A percentile compares a stretch with the other conserved stretches of the same genome.
These are phyloP conservation scores for Hyaloraphidium curvatum DNA, from an alignment of 192 early-diverging fungal genomes.

Conservation along the genomic window DNA sequence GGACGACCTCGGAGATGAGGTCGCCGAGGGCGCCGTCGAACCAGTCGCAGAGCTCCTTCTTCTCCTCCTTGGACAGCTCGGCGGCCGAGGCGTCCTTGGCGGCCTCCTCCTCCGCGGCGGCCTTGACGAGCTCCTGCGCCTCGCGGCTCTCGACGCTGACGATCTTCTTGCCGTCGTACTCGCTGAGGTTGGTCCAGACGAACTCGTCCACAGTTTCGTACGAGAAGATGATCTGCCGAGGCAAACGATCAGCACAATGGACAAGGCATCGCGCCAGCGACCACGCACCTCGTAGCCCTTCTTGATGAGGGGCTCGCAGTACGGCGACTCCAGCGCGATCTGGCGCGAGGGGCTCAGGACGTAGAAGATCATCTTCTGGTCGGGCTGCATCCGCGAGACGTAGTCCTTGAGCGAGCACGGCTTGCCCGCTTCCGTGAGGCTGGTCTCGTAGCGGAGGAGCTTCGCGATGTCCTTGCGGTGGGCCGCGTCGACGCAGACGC, in stretches of 20 bases:
- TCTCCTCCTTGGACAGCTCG: conserved; percentile 21
- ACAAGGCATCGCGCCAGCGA: no score
- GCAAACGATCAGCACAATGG: no score
- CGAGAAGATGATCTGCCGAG: no score
- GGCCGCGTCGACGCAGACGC: conserved; percentile 3
- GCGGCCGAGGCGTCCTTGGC: conserved; percentile 1
- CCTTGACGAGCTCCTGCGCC: not conserved
- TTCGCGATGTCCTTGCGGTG: conserved; percentile 4
- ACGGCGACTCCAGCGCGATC: conserved; percentile 7
- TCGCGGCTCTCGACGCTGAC: conserved; percentile 5
- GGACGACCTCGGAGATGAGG: conserved; percentile 43
- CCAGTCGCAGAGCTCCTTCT: conserved; percentile 33
- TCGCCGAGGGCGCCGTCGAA: conserved; percentile 38
- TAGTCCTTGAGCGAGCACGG: not conserved
- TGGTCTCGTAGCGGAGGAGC: conserved; percentile 7
- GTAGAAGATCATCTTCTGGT: conserved; percentile 7
- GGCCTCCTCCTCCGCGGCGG: not conserved
- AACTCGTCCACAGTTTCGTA: conserved; percentile 8
- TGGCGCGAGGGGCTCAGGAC: conserved; percentile 1
- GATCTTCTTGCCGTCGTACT: conserved; percentile 8
- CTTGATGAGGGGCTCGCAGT: conserved; percentile 2
- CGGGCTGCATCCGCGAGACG: conserved; percentile 1
- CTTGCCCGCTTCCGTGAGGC: not conserved
- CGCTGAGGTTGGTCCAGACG: conserved; percentile 4
- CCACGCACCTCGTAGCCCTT: conserved; percentile 7